phyloP scores from a whole-genome alignment of 1,139 yeast species.

The Yamadazyma mexicana region DNA sequence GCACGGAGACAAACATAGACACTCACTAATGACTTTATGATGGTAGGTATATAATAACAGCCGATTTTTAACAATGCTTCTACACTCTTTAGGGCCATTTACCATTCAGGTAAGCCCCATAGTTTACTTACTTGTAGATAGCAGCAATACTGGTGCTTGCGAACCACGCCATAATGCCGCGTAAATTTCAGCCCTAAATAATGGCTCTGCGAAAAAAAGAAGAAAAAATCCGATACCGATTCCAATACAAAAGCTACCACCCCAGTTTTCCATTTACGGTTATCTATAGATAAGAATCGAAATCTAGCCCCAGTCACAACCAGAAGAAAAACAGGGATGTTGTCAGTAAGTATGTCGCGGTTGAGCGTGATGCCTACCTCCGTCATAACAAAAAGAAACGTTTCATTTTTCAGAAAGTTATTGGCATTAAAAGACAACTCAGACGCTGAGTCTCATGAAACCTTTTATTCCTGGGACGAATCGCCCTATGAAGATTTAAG shows the following conservation, averaged over 20 bases:
- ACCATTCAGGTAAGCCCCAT: too few species aligned
- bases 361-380: neutral
- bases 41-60: too few species aligned
- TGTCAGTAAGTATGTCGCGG: neutral
- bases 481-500: slow-evolving; percentile 88
- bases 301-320: too few species aligned
- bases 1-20: neutral
- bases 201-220: neutral
- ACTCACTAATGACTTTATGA: too few species aligned
- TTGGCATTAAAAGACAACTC: slow-evolving; percentile 33
- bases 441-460: slow-evolving; percentile 9
- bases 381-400: slow-evolving; percentile 17
- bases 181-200: slow-evolving; percentile 3
- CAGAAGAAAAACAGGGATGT: neutral
- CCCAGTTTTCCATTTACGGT: neutral
- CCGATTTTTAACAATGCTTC: too few species aligned
- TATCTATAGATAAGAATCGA: too few species aligned
- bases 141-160: neutral
- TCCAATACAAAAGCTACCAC: neutral
- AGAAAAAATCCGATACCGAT: neutral
- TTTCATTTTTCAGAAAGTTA: slow-evolving; percentile 41
- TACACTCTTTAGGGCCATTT: too few species aligned
- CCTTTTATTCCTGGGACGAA: slow-evolving; percentile 64
- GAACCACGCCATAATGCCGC: neutral
- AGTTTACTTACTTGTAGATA: neutral